Conservation (phyloP, 371 early-diverging fungal genomes). For the Syncephalastrum sp. region DNA sequence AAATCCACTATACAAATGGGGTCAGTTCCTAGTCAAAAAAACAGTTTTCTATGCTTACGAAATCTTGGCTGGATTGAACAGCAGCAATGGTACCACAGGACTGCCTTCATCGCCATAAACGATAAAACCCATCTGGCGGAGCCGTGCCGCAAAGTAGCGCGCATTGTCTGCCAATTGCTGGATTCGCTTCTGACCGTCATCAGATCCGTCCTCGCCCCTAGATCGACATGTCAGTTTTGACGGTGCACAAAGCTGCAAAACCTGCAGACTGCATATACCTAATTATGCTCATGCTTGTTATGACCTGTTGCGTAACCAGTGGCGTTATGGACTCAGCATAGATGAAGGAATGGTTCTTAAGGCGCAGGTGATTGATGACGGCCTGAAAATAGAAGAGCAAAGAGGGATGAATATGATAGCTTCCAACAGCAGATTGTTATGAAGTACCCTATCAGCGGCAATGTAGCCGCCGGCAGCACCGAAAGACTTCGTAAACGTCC, state of each 20-base stretch:
- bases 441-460: conserved; percentile 60
- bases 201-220: conserved; percentile 84
- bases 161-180: conserved; percentile 88
- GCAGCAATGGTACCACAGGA: conserved; percentile 96
- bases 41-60: conserved; percentile 47
- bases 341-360: conserved; percentile 76
- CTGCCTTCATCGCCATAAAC: conserved; percentile 93
- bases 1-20: conserved; percentile 67
- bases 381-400: conserved; percentile 29
- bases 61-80: conserved; percentile 98
- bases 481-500: conserved; percentile 99
- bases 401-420: neutral
- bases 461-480: conserved; percentile 99
- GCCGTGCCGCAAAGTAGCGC: conserved; percentile 77
- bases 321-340: conserved; percentile 96
- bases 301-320: conserved; percentile 93
- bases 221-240: neutral
- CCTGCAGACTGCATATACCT: conserved; percentile 9
- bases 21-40: neutral
- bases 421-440: neutral
- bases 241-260: neutral
- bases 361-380: conserved; percentile 87
- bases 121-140: conserved; percentile 93
- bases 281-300: conserved; percentile 87
- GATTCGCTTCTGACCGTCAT: conserved; percentile 82